Conservation (phyloP, 2,329 filamentous ascomycete genomes). For the Scedosporium dehoogii region DNA sequence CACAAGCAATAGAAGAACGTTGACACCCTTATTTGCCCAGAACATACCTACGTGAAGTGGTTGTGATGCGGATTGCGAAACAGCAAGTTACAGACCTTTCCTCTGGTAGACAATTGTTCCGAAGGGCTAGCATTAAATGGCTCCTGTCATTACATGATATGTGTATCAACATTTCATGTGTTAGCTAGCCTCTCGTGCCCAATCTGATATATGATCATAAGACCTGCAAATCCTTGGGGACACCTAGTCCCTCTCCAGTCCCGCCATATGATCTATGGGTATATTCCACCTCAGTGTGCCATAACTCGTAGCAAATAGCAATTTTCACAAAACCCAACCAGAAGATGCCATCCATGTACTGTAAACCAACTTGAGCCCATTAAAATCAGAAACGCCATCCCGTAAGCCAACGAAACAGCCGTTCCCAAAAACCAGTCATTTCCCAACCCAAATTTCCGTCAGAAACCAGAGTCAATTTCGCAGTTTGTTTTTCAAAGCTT, state of each 20-base stretch:
- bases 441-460: background rate
- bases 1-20: background rate
- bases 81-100: no score
- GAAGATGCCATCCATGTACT: background rate
- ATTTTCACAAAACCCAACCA: background rate
- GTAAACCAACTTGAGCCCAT: no score
- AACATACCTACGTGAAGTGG: no score
- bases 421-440: background rate
- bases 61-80: no score
- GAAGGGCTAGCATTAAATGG: no score
- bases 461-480: background rate
- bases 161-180: no score
- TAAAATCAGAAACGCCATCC: no score
- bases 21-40: background rate
- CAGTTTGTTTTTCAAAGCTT: slow-evolving; percentile 6
- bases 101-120: no score
- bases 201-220: no score
- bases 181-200: no score
- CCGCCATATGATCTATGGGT: background rate
- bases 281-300: background rate
- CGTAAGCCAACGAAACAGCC: no score
- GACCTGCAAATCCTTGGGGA: background rate
- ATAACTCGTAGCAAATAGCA: background rate
- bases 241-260: background rate
- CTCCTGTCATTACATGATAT: no score